Evolutionary conservation across 2,329 filamentous ascomycete genomes (phyloP).

Genomic region (Ophiostoma angusticollis): DNA sequence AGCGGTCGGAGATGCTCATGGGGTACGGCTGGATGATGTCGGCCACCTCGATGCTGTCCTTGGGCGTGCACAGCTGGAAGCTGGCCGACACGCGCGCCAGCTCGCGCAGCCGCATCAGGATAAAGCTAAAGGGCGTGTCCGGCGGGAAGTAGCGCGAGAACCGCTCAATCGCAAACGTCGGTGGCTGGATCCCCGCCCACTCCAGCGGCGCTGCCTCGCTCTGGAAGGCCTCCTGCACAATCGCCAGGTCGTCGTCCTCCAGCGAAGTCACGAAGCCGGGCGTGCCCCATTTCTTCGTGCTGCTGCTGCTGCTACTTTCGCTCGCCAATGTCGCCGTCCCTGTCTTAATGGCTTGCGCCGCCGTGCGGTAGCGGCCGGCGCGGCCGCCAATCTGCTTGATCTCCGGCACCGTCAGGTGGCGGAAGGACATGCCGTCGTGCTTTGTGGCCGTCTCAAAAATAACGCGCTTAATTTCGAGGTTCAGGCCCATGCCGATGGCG

Average conservation of each 20-base stretch:
- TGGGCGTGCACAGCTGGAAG: conserved; percentile 58
- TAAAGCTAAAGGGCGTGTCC: conserved; percentile 68
- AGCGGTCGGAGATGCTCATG: conserved; percentile 59
- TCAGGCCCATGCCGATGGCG: conserved; percentile 94
- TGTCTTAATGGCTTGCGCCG: conserved; percentile 37
- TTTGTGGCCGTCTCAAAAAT: conserved; percentile 74
- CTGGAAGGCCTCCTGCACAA: conserved; percentile 50
- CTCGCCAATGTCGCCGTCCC: background rate
- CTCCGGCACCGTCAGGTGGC: conserved; percentile 56
- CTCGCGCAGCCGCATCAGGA: conserved; percentile 63
- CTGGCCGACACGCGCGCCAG: conserved; percentile 48
- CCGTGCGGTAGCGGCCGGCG: conserved; percentile 74
- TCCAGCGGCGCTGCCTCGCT: conserved; percentile 52
- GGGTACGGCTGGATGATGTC: conserved; percentile 61
- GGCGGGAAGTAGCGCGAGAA: conserved; percentile 75
- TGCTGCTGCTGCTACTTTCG: no score
- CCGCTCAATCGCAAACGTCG: conserved; percentile 54
- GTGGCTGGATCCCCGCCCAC: conserved; percentile 63
- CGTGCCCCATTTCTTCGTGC: conserved; percentile 6
- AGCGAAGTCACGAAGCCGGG: conserved; percentile 70
- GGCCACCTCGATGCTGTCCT: conserved; percentile 51
- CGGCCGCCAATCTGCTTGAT: conserved; percentile 92
- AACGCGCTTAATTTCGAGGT: conserved; percentile 80
- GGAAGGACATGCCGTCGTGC: conserved; percentile 46
- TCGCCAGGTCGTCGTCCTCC: conserved; percentile 52